Conservation (phyloP, 2,329 filamentous ascomycete genomes). For the Ophiocordyceps camponoti-leonardi region DNA sequence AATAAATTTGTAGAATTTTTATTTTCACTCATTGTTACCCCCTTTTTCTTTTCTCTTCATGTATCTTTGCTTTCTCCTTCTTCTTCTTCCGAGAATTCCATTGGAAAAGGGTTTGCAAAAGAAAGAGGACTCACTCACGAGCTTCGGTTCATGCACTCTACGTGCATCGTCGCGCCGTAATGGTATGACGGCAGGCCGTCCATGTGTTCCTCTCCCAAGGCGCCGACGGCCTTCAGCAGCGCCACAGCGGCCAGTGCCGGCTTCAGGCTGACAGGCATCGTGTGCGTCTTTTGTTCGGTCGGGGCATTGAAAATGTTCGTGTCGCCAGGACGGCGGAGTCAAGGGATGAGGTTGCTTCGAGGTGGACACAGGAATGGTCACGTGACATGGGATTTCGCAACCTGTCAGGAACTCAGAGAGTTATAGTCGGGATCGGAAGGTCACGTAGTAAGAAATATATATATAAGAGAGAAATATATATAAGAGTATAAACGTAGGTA, state of each 20-base stretch:
- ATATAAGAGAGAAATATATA: too few species aligned
- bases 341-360: not conserved
- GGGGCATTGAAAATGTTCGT: not conserved
- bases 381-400: not conserved
- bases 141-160: constrained; percentile 60
- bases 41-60: too few species aligned
- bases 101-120: too few species aligned
- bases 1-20: too few species aligned
- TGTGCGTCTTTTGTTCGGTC: not conserved
- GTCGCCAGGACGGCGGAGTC: not conserved
- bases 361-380: not conserved
- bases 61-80: too few species aligned
- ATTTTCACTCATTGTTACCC: too few species aligned
- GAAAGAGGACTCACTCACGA: constrained; percentile 29
- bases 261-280: not conserved
- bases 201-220: not conserved
- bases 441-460: too few species aligned
- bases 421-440: too few species aligned
- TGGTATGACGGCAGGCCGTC: constrained; percentile 41
- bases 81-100: too few species aligned
- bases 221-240: not conserved
- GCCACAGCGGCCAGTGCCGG: not conserved
- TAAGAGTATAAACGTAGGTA: too few species aligned
- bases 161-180: constrained; percentile 48
- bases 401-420: too few species aligned